phyloP scores from a whole-genome alignment of 2,329 filamentous ascomycete genomes.

The Amylocarpus encephaloides region DNA sequence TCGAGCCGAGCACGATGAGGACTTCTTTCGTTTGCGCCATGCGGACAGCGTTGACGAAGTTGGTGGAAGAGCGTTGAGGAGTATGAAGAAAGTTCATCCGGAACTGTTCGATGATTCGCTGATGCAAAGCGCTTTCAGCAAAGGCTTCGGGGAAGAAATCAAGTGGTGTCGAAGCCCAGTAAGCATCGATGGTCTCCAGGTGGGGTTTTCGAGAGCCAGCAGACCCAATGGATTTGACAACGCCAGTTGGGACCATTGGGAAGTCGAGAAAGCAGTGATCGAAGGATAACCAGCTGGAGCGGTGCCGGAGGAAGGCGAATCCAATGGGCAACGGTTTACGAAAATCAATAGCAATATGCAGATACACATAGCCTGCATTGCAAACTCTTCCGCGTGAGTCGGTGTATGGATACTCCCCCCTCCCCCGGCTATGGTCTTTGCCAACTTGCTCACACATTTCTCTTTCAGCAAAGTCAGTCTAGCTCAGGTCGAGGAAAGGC shows the following conservation, averaged over 20 bases:
- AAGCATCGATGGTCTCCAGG: conserved; percentile 25
- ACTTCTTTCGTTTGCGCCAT: conserved; percentile 28
- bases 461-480: background rate
- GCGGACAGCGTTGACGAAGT: conserved; percentile 30
- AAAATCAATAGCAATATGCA: conserved; percentile 7
- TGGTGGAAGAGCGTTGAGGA: conserved; percentile 24
- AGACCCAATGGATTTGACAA: conserved; percentile 46
- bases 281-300: conserved; percentile 14
- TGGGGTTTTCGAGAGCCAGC: conserved; percentile 28
- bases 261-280: conserved; percentile 21
- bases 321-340: conserved; percentile 5
- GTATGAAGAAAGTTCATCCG: conserved; percentile 26
- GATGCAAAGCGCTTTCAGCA: conserved; percentile 26
- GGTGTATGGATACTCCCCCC: conserved; percentile 1
- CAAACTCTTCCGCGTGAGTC: background rate
- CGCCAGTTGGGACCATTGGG: conserved; percentile 38
- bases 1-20: conserved; percentile 16
- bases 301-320: conserved; percentile 6
- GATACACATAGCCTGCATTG: conserved; percentile 9
- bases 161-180: conserved; percentile 28
- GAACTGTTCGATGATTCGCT: conserved; percentile 29
- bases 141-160: conserved; percentile 28
- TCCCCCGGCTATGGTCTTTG: conserved; percentile 1
- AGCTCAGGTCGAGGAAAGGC: background rate
- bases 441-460: background rate